phyloP scores from a whole-genome alignment of 805 yeast genomes.

The Candida khao-thaluensis region DNA sequence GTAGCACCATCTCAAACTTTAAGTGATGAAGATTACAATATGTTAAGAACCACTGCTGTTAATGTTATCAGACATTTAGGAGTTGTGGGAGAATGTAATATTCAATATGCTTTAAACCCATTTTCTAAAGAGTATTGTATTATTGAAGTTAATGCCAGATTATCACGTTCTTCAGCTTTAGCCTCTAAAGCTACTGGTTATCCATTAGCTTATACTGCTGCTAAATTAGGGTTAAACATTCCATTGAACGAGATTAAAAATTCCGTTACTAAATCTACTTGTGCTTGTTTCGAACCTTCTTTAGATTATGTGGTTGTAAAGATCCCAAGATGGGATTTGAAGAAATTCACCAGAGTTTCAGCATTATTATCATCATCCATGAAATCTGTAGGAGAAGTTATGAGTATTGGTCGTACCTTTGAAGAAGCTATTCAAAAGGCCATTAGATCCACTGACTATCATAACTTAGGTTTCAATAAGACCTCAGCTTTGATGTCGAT shows the following conservation, averaged over 20 bases:
- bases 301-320: slow-evolving; percentile 95
- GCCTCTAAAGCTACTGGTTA: slow-evolving; percentile 99
- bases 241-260: slow-evolving; percentile 89
- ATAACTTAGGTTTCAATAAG: slow-evolving; percentile 88
- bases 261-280: slow-evolving; percentile 93
- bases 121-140: slow-evolving; percentile 91
- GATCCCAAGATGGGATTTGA: slow-evolving; percentile 98
- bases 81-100: slow-evolving; percentile 98
- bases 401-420: slow-evolving; percentile 97
- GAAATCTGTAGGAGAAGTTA: slow-evolving; percentile 99
- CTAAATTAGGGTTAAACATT: slow-evolving; percentile 90
- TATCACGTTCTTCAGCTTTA: slow-evolving; percentile 94
- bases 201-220: slow-evolving; percentile 98
- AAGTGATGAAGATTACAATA: slow-evolving; percentile 95
- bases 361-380: slow-evolving; percentile 85
- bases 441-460: slow-evolving; percentile 92
- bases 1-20: slow-evolving; percentile 98
- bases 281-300: slow-evolving; percentile 96
- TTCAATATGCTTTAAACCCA: slow-evolving; percentile 94
- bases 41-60: slow-evolving; percentile 96
- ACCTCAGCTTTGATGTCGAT: slow-evolving; percentile 84
- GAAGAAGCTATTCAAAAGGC: slow-evolving; percentile 99
- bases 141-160: slow-evolving; percentile 95
- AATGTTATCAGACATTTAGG: slow-evolving; percentile 97
- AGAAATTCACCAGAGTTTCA: slow-evolving; percentile 91